Base-by-base conservation (phyloP, 148 eudicot genomes). In the Rhododendron molle region DNA sequence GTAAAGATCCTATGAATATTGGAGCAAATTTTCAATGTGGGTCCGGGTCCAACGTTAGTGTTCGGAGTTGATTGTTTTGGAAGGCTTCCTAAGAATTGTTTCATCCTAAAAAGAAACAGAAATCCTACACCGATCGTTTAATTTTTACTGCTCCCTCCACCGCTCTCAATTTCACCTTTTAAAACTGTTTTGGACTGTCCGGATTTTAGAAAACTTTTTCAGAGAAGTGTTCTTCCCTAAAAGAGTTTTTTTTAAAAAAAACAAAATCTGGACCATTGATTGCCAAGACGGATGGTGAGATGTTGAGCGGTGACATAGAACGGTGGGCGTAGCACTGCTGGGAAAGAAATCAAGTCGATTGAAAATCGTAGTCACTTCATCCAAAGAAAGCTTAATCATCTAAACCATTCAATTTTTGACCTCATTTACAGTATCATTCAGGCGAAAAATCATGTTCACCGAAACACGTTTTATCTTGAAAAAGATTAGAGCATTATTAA, bases 41-140 rank as follows among this genome's bases (percentile, higher is more conserved):
- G 44, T 6, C 13, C 60, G 21, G 20, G 67, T 60, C 67, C 67
- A 60, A 6, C 67, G 7, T 18, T 54, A 54, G 20, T 54, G 21
- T 14, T 54, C 21, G 16, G 60, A 54, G 49, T 46, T 46, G 12
- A 46, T 16, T 18, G 20, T 54, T 15, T 54, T 54, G 60, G 0
- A 54, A 54, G 21, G 60, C 60, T 15, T 54, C 20, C 20, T 18
- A 7, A 52, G 60, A 54, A 54, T 40, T 7, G 60, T 54, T 54
- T 54, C 60, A 8, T 18, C 18, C 3, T 16, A 16, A 54, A 46
- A 54, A 54, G 6, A 6, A 40, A 40, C 44, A 40, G 44, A 40
- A 40, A 40, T 0, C 5, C 7, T 40, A 5, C 44, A 0, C 1
- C 7, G 0, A 6, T 0, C 1, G 44, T 1, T 40, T 7, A 40